Evolutionary conservation across 306 rosid genomes (phyloP), one percentile per base, ranked within the genome.

Genomic region (Castanospermum australe): DNA sequence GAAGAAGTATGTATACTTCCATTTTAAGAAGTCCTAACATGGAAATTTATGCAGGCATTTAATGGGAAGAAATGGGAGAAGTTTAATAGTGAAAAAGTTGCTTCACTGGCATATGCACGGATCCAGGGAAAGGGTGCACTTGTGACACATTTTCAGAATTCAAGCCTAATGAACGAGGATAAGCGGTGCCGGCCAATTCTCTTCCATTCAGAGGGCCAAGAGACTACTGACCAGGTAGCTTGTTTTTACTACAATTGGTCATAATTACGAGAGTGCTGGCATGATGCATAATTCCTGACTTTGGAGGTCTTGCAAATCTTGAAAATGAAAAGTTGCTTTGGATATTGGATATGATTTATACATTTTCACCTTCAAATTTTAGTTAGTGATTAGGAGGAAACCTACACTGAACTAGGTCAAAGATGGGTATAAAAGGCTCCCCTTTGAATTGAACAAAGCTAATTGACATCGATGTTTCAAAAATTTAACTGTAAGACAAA

Each of bases 11-110:
- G 24, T 21, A 41, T 45, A 8, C 33, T 67, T 47, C 15, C 15
- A 2, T 11, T 60, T 51, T 41, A 66, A 80, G 14, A 42, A 45
- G 71, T 71, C 39, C n/a, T 51, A 12, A 56, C 50, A 30, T 72
- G 54, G 44, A 76, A 45, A 20, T 81, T 59, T 48, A 9, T 84
- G 79, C 83, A 94, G 98, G 97, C 96, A 67, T 92, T 94, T 79
- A 92, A 92, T 70, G 96, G 97, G 74, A 94, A 89, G 87, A 94
- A 87, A 85, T 94, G 98, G 97, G 98, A 92, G 83, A 92, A 89
- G 88, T 94, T 94, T 70, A 90, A 94, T 28, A 92, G 98, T 38
- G 98, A 92, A 81, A 92, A 92, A 75, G 97, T 94, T 85, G 97
- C 98, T 73, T 94, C 93, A 24, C 80, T 94, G 78, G 97, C 98